Evolutionary conservation across 2,329 filamentous ascomycete genomes (phyloP), one percentile per base, ranked within the genome.

Genomic region (Trichoderma pleuroti): DNA sequence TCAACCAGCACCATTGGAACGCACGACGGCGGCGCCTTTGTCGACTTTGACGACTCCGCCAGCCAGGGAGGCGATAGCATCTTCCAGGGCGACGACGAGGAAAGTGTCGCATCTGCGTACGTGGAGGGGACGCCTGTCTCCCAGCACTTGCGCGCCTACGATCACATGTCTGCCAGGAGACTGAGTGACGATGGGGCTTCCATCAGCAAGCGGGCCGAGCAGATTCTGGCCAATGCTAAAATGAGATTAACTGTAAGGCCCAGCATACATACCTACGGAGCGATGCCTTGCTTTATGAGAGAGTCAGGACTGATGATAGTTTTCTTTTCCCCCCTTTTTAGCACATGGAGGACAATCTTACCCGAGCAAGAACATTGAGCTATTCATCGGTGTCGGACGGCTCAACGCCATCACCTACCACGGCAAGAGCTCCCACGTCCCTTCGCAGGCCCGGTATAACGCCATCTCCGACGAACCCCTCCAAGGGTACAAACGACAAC

Each of bases 301-400:
- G 39, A 56, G 4, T 6, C 12, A 7, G 21, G 11, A 70, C 68
- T 72, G 61, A 72, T 18, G 26, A 34, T 12, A 24, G 28, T 34
- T 26, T 65, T 34, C 54, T 21, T 21, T n/a, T n/a, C n/a, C 5
- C 28, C 30, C 24, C 4, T 18, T 46, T 68, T 68, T 63, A 97
- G 93, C 92, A 93, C 36, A 97, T 98, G 94, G 95, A 98, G 81
- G 93, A 92, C 46, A 98, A 98, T 75, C 84, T 98, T 24, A 91
- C 87, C 70, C 91, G 93, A 72, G 94, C 93, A 34, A 88, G 93
- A 75, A 89, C 91, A 11, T 84, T 93, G 84, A 76, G 81, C 80
- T 73, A 80, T 72, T 76, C 79, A 11, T 73, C 79, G 42, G 71
- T 79, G 4, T 88, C 86, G 2, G 84, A 85, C 70, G 81, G 81